Base-by-base conservation (phyloP, 306 rosid genomes). In the Corylus heterophylla region DNA sequence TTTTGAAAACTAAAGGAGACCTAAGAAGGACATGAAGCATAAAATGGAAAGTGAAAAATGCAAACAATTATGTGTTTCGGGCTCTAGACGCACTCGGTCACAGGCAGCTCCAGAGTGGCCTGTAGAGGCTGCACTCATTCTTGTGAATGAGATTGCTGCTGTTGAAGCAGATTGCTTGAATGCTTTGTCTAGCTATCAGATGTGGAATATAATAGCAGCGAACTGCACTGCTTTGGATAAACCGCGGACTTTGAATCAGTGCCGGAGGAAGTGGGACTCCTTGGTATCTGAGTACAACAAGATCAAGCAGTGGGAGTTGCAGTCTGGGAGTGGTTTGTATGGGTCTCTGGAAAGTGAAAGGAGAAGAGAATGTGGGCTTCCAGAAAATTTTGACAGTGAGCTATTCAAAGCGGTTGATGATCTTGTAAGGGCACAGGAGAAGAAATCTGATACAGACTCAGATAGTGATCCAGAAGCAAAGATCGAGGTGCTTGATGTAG, bases 151-250 rank as follows among this genome's bases (percentile, higher is more conserved):
- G 74, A 72, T 89, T 55, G 87, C 90, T 0, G 92, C 96, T 27
- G 94, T 93, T n/a, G 96, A 93, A 72, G 90, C 94, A 31, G 92
- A 93, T n/a, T 91, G 92, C 56, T 78, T 78, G 63, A 81, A 50
- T 2, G 83, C 82, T 47, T 59, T 87, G 42, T 87, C 91, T 14
- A 79, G 88, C 18, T 89, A 54, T 12, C 91, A 89, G 87, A 88
- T 84, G 81, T 89, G 93, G 93, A 84, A 84, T 31, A 80, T 87
- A 12, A 79, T 89, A 59, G 80, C 93, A 0, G 85, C 78, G 37
- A 90, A 90, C 37, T 94, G 97, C 85, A 78, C 79, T 31, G 84
- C 86, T 37, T 71, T 88, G 63, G 93, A 88, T 52, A 91, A 91
- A 7, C 71, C 52, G 1, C 90, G 97, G 79, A 80, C 67, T 45